These are phyloP conservation scores for Zymoseptoria tritici DNA, from an alignment of 2,329 filamentous ascomycete genomes.

Conservation along the genomic window DNA sequence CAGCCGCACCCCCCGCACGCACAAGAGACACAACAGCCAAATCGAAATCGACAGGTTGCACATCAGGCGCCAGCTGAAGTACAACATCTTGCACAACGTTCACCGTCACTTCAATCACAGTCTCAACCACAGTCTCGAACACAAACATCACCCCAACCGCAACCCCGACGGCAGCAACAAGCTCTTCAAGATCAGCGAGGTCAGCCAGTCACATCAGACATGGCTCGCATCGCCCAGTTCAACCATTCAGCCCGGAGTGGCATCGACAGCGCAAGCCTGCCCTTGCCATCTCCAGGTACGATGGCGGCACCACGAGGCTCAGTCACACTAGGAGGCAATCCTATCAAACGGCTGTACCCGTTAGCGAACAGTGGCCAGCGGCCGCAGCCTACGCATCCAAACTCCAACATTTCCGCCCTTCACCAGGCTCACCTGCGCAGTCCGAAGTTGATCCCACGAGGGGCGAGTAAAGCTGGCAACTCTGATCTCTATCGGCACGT, in stretches of 20 bases:
- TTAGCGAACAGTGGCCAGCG: constrained; percentile 14
- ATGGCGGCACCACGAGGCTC: neutral
- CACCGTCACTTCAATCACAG: neutral
- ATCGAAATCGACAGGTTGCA: neutral
- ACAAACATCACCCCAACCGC: neutral
- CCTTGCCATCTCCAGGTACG: neutral
- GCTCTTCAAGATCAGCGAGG: neutral
- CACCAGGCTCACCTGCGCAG: constrained; percentile 54
- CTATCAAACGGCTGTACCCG: neutral
- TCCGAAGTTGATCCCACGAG: constrained; percentile 34
- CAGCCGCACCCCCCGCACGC: neutral
- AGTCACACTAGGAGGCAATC: neutral
- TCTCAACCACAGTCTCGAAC: neutral
- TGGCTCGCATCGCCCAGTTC: neutral
- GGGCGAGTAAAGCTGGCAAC: neutral
- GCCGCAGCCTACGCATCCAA: constrained; percentile 35
- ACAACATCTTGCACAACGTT: neutral
- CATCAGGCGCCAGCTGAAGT: neutral
- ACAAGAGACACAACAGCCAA: neutral
- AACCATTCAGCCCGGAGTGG: neutral
- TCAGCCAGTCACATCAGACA: neutral
- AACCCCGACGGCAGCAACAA: neutral
- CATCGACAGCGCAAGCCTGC: neutral
- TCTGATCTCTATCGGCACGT: constrained; percentile 50
- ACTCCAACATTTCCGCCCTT: constrained; percentile 43